Conservation (phyloP, 1,284 basidiomycete species). For the Stygiomarasmius scandens region DNA sequence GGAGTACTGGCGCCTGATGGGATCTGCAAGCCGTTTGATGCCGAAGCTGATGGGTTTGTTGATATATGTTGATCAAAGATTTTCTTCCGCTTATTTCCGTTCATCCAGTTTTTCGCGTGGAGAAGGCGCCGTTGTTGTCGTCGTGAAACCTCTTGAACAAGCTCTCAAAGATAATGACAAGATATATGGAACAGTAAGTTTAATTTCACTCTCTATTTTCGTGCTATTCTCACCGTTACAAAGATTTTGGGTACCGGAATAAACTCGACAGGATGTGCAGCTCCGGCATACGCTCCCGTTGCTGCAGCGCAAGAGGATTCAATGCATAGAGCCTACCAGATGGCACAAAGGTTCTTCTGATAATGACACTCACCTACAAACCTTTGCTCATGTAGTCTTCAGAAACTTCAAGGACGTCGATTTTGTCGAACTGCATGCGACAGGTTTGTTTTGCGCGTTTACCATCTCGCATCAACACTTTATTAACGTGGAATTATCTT, state of each 20-base stretch:
- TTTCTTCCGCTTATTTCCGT: not conserved
- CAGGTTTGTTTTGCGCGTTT: slow-evolving; percentile 27
- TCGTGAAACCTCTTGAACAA: slow-evolving; percentile 26
- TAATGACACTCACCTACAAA: not conserved
- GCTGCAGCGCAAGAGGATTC: slow-evolving; percentile 32
- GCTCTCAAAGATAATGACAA: slow-evolving; percentile 29
- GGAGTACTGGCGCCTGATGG: slow-evolving; percentile 9
- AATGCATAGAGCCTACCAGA: slow-evolving; percentile 34
- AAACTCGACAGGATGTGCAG: slow-evolving; percentile 34
- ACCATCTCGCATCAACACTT: not conserved
- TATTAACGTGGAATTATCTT: not conserved
- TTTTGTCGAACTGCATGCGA: slow-evolving; percentile 48
- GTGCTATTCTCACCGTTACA: not conserved
- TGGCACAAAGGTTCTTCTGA: not conserved
- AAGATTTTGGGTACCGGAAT: slow-evolving; percentile 39
- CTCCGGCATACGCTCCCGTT: slow-evolving; percentile 34
- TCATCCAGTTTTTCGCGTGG: slow-evolving; percentile 23
- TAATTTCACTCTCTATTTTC: not conserved
- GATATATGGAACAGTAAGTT: slow-evolving; percentile 27
- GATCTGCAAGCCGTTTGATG: slow-evolving; percentile 10
- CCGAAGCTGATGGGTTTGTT: slow-evolving; percentile 7
- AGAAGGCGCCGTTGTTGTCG: slow-evolving; percentile 25
- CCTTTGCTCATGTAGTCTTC: slow-evolving; percentile 9
- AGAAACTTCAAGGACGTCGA: slow-evolving; percentile 37
- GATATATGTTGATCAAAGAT: not conserved